phyloP scores from a whole-genome alignment of 768 basidiomycete genomes.

The Leccinum boreale region DNA sequence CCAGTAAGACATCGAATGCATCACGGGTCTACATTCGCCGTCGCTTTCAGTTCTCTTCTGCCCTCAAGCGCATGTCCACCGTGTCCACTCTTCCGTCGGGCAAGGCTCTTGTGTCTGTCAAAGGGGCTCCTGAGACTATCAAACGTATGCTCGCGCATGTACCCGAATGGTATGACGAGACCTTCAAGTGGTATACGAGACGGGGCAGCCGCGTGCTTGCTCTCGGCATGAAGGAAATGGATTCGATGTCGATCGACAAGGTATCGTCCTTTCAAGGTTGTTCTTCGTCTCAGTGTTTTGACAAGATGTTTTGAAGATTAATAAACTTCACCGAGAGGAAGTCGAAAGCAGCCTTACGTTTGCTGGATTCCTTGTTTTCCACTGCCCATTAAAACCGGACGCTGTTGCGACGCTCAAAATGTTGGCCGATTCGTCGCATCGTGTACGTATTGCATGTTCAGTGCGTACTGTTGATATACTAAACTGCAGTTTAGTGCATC shows the following conservation, averaged over 20 bases:
- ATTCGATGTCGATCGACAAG: conserved; percentile 64
- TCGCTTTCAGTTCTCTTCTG: conserved; percentile 97
- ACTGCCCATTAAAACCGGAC: conserved; percentile 94
- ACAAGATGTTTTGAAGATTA: conserved; percentile 53
- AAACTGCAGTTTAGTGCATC: conserved; percentile 60
- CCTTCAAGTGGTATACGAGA: conserved; percentile 92
- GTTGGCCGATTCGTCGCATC: conserved; percentile 93
- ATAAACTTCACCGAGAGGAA: conserved; percentile 76
- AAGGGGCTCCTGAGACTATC: conserved; percentile 97
- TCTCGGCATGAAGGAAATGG: conserved; percentile 83
- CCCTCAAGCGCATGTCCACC: conserved; percentile 97
- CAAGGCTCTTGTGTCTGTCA: conserved; percentile 69
- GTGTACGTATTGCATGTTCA: conserved; percentile 52
- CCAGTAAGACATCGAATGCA: conserved; percentile 48
- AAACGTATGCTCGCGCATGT: conserved; percentile 76
- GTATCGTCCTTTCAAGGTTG: conserved; percentile 37
- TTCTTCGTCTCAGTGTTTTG: background rate
- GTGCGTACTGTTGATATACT: background rate
- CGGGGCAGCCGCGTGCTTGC: conserved; percentile 93
- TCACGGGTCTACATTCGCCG: conserved; percentile 73
- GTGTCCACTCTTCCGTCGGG: conserved; percentile 66
- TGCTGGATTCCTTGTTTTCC: conserved; percentile 98
- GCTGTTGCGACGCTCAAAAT: conserved; percentile 89
- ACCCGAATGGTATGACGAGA: conserved; percentile 85
- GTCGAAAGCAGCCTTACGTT: conserved; percentile 80